A percentile compares a stretch with the other conserved stretches of the same genome.
Evolutionary conservation across 331 rosid genomes (phyloP).

Genomic region (Quercus lobata): DNA sequence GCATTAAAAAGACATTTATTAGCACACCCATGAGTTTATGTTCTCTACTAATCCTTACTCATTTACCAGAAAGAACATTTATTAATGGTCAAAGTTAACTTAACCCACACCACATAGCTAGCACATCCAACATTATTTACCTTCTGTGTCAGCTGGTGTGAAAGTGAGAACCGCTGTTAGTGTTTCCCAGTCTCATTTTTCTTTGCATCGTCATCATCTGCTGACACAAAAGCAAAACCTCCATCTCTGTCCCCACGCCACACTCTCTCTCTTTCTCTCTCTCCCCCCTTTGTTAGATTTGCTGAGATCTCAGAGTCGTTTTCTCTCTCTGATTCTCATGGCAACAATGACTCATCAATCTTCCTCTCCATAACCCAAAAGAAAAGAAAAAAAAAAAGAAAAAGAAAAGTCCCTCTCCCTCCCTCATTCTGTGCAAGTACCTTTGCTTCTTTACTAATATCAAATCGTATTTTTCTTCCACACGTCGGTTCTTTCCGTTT

Average conservation of each 20-base stretch:
- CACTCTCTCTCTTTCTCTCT: neutral
- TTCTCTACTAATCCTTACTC: too few relatives aligned
- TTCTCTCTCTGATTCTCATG: slow-evolving; percentile 55
- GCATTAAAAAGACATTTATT: neutral
- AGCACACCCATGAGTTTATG: too few relatives aligned
- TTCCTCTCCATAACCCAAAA: neutral
- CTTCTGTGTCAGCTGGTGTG: neutral
- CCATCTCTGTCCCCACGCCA: neutral
- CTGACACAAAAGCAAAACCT: neutral
- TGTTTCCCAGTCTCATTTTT: neutral
- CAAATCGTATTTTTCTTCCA: neutral
- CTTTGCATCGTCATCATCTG: neutral
- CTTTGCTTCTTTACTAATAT: neutral
- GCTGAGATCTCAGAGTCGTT: slow-evolving; percentile 42
- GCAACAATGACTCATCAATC: slow-evolving; percentile 59
- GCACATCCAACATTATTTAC: neutral
- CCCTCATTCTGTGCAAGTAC: neutral
- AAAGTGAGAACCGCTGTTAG: neutral
- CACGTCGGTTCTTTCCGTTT: neutral
- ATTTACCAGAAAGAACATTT: too few relatives aligned
- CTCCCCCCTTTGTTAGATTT: slow-evolving; percentile 17
- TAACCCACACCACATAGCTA: neutral
- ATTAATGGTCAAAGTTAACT: neutral
- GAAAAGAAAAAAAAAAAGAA: neutral
- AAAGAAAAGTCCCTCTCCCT: neutral